Base-by-base conservation (phyloP, 1,139 yeast species). In the Scheffersomyces parashehatae region DNA sequence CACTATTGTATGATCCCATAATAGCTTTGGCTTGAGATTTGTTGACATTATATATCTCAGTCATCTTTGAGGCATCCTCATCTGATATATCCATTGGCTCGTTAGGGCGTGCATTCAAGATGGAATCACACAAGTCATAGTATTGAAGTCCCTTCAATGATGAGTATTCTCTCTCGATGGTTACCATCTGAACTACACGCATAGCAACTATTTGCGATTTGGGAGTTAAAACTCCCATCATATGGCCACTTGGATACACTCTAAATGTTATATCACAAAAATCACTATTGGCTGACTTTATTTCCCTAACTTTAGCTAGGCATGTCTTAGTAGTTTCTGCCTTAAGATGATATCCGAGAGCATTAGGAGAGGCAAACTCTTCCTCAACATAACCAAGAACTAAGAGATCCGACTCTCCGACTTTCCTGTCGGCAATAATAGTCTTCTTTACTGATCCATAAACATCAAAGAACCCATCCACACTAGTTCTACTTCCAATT, bases 11-110 rank as follows among this genome's bases (percentile, higher is more conserved):
- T 0, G 97, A 79, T 1, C 91, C 88, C 29, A 84, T 73, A 45
- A 93, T 88, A 0, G 99, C 99, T 37, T 68, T 74, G 0, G 98
- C 98, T 64, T 95, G 99, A 0, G 98, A 91, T 32, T 77, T 77
- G 64, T 95, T 95, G 29, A 90, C 86, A 28, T 77, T 72, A 54
- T 82, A 87, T 5, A 73, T 62, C 6, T 58, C 55, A 54, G 75
- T 51, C 46, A 81, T 72, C 12, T 65, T 56, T 1, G 63, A 55
- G 2, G 82, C 68, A 11, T 73, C 76, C 0, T 52, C 46, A 1
- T 66, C 64, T 5, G 67, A 55, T 2, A 77, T 60, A 1, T 58
- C 57, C 2, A 60, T 55, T 0, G 81, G 75, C 5, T 56, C 54
- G 4, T 80, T 69, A 0, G 97, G 89, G 35, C 67, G 64, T 0